Base-by-base conservation (phyloP, 176 grass and related monocot genomes). In the Juncus inflexus region DNA sequence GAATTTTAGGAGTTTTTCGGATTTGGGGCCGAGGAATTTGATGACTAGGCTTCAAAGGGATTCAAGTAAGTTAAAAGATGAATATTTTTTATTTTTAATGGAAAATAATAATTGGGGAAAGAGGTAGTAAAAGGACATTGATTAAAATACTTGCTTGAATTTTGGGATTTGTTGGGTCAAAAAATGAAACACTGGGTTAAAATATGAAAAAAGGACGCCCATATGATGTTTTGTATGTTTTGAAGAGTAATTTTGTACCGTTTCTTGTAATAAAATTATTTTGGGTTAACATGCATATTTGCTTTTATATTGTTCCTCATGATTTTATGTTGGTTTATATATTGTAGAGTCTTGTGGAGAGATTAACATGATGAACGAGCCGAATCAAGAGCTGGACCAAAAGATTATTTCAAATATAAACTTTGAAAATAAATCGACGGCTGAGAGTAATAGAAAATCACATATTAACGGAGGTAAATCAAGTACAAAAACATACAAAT, bases 51-150 rank as follows among this genome's bases (percentile, higher is more conserved):
- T 77, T 53, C 81, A 78, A 58, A 75, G 74, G 57, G 78, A 74
- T 67, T 85, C 89, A 75, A 85, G 89, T 94, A 94, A 84, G 89
- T 47, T 9, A 47, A 47, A 47, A 6, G 2, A 47, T 6, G 4
- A 6, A 47, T 47, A 47, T 6, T 47, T 28, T 28, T 28, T 28
- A 28, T 28, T 28, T 28, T 28, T 28, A 28, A 28, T 28, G 19
- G 19, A 28, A 28, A 28, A 28, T 28, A 28, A 28, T 28, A 28
- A 28, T 28, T 28, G 19, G 19, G 19, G 19, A 28, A 28, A 28
- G n/a, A n/a, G n/a, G n/a, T n/a, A n/a, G n/a, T n/a, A n/a, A n/a
- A n/a, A n/a, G n/a, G 1, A 28, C 19, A 1, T 28, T 0, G 19
- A 1, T 28, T 28, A 28, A 28, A 28, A 28, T 28, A 28, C 19